Conservation (phyloP, 202 grass and related monocot species). For the Alloteropsis angusta region DNA sequence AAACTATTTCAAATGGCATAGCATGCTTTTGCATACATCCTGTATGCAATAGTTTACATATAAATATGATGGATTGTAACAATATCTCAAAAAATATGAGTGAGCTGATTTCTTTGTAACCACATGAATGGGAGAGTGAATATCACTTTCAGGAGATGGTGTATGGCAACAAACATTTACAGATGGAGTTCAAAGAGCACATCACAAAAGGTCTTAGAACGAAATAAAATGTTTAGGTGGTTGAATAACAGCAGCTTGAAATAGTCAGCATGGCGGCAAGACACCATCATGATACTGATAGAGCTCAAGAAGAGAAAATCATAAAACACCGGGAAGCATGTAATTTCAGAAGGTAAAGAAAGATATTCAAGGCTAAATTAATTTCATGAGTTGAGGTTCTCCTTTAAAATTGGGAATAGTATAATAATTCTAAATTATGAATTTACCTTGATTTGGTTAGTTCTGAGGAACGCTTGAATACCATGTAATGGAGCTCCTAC, state of each 20-base stretch:
- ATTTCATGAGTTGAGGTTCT: background rate
- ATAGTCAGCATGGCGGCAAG: background rate
- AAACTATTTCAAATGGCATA: slow-evolving; percentile 11
- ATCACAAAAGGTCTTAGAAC: background rate
- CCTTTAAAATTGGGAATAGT: background rate
- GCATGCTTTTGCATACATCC: background rate
- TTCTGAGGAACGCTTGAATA: slow-evolving; percentile 83
- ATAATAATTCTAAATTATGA: background rate
- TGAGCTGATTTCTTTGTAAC: background rate
- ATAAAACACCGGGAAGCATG: background rate
- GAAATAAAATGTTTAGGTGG: background rate
- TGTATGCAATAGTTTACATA: background rate
- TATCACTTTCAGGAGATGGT: background rate
- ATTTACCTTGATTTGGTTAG: slow-evolving; percentile 83
- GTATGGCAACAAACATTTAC: background rate
- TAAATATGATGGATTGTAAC: background rate
- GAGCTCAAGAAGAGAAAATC: background rate
- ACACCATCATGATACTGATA: background rate
- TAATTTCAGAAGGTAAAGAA: slow-evolving; percentile 14
- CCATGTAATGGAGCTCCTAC: slow-evolving; percentile 93
- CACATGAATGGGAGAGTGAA: background rate
- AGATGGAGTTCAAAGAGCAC: background rate
- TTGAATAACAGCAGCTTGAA: background rate
- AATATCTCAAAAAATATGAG: background rate
- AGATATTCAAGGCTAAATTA: slow-evolving; percentile 6